Evolutionary conservation across 106 monocot genomes (phyloP), one percentile per base, ranked within the genome.

Genomic region (Dendrobium catenatum): DNA sequence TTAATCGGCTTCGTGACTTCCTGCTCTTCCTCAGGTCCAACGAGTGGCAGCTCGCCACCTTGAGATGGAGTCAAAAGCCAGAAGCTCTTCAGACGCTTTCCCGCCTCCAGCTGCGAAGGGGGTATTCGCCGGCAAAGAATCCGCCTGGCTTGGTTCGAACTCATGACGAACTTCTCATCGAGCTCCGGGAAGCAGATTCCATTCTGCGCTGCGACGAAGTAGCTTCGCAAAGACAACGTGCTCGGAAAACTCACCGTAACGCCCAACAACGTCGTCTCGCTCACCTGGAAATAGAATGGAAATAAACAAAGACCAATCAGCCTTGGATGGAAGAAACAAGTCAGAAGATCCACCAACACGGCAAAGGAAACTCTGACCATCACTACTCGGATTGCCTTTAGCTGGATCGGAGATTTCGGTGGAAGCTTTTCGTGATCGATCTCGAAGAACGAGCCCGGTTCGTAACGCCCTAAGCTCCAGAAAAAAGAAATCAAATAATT

Each of bases 161-260:
- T 89, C 91, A 93, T 93, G 51, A 99, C 92, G 84, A 95, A 95
- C 83, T 73, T 85, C 88, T 99, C 99, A 77, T 99, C 99, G 33
- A 99, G 86, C 58, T 99, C 93, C 18, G 93, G 93, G 31, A 77
- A 79, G 17, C 46, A 72, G 26, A 20, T 2, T n/a, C 11, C 29
- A 54, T 4, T 68, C 67, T 1, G 9, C 1, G 51, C 15, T 51
- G 51, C 51, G 41, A 78, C 75, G 84, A 91, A 95, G 88, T 87
- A 88, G 81, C 82, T 88, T 24, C 95, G 56, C 77, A 95, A 78
- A 19, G 93, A 80, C 31, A 83, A 80, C 49, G 80, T 85, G 90
- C 93, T 93, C 13, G 95, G 91, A 61, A 99, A 99, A 70, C 84
- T 88, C 46, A 99, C 95, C 0, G 89, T 91, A 4, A 95, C 84